Evolutionary conservation across 495 filamentous ascomycete species (phyloP).

Genomic region (Xylaria curta): DNA sequence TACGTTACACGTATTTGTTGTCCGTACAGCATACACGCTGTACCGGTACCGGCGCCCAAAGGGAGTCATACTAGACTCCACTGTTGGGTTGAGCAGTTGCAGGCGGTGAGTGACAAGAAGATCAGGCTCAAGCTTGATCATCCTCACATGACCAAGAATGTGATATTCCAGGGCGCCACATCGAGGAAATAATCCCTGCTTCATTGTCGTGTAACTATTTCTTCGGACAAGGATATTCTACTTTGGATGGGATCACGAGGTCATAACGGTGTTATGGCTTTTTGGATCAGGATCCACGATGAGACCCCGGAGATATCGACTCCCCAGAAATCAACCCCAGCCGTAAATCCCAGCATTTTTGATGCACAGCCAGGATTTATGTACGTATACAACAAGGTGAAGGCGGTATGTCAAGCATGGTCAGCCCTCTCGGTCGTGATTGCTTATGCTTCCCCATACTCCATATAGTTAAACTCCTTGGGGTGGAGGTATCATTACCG

Average conservation of each 20-base stretch:
- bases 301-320: constrained; percentile 17
- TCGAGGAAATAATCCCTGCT: constrained; percentile 1
- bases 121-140: constrained; percentile 29
- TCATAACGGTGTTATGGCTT: constrained; percentile 17
- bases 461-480: constrained; percentile 12
- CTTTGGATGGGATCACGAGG: constrained; percentile 19
- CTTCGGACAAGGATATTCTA: constrained; percentile 10
- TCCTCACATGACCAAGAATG: constrained; percentile 26
- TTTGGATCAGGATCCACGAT: constrained; percentile 24
- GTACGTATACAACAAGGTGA: constrained; percentile 22
- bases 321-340: constrained; percentile 18
- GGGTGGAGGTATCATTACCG: neutral
- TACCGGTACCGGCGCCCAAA: constrained; percentile 27
- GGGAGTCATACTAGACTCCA: constrained; percentile 25
- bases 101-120: constrained; percentile 28
- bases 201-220: constrained; percentile 17
- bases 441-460: constrained; percentile 22
- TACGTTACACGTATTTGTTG: constrained; percentile 27
- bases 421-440: constrained; percentile 20
- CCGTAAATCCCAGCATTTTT: constrained; percentile 10
- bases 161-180: constrained; percentile 20
- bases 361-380: constrained; percentile 22
- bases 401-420: constrained; percentile 23
- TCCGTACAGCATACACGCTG: constrained; percentile 12
- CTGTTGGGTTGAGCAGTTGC: constrained; percentile 27